Evolutionary conservation across 2,329 filamentous ascomycete species (phyloP), one percentile per base, ranked within the genome.

Genomic region (Colletotrichum noveboracense): DNA sequence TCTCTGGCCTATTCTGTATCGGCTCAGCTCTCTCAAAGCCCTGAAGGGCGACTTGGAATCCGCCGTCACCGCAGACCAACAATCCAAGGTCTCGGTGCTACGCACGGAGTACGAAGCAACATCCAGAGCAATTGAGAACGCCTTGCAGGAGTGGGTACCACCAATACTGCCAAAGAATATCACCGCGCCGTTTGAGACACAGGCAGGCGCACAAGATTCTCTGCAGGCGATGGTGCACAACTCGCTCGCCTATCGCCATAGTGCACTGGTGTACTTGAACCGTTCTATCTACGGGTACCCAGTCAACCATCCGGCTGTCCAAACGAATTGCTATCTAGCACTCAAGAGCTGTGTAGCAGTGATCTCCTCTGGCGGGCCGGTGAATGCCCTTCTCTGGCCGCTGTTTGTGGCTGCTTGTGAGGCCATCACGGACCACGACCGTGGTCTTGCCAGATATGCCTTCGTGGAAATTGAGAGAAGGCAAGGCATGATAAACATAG

Each of bases 401-500:
- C 84, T 93, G 4, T 93, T 93, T 78, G 90, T 91, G 13, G 89
- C 91, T 4, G 87, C 90, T 3, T 92, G 91, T 79, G 91, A 93
- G 80, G 91, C 91, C 1, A 83, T 85, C 9, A 85, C 81, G n/a
- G 79, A 81, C 3, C 84, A 83, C 10, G 91, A 93, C 79, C 84
- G 91, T 18, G 84, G 83, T 5, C 82, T 91, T 26, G 90, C 91
- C 6, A 81, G 85, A 38, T 83, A 84, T 71, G 85, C 89, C 0
- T 93, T 93, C 78, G 80, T 82, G 8, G 88, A 87, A 10, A 86
- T 92, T 18, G 88, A 89, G 74, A 86, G 84, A 70, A 84, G 91
- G 21, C 91, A 93, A 80, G 91, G 91, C 21, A 93, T 93, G 91
- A 88, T 87, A 28, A 93, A 93, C 79, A 93, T 93, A 70, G 87